These are phyloP conservation scores for Malus hybrid DNA, from an alignment of 331 rosid species.

Conservation along the genomic window DNA sequence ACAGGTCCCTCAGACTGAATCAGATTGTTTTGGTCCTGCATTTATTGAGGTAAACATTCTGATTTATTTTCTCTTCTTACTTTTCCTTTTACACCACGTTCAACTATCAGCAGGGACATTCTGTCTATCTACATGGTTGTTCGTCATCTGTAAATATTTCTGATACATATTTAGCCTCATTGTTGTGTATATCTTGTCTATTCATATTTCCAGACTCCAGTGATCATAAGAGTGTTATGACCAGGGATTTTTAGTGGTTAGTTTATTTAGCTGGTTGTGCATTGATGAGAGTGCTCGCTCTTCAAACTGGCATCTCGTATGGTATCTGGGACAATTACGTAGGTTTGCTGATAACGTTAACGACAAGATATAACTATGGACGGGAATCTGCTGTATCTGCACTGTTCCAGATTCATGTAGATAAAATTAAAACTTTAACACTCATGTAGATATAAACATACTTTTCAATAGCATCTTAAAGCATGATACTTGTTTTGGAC, in stretches of 20 bases:
- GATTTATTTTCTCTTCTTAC: background rate
- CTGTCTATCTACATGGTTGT: background rate
- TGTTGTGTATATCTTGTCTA: background rate
- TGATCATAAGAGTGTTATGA: background rate
- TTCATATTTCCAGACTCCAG: background rate
- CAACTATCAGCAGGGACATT: background rate
- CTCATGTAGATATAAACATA: background rate
- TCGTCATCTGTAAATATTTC: background rate
- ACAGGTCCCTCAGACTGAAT: constrained; percentile 59
- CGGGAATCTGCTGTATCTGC: background rate
- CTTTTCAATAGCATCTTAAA: background rate
- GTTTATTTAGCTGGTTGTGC: background rate
- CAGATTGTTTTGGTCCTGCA: constrained; percentile 69
- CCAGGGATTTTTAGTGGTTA: background rate
- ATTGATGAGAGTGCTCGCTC: background rate
- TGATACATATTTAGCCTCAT: background rate
- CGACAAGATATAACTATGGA: background rate
- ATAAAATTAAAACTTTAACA: background rate
- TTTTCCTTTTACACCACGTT: background rate
- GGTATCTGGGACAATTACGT: background rate
- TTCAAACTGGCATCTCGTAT: background rate
- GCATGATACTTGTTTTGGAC: background rate
- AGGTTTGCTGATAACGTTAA: background rate
- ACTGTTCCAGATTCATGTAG: background rate
- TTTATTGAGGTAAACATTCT: constrained; percentile 70